Conservation (phyloP, 148 eudicot genomes). For the Spergularia bocconei region DNA sequence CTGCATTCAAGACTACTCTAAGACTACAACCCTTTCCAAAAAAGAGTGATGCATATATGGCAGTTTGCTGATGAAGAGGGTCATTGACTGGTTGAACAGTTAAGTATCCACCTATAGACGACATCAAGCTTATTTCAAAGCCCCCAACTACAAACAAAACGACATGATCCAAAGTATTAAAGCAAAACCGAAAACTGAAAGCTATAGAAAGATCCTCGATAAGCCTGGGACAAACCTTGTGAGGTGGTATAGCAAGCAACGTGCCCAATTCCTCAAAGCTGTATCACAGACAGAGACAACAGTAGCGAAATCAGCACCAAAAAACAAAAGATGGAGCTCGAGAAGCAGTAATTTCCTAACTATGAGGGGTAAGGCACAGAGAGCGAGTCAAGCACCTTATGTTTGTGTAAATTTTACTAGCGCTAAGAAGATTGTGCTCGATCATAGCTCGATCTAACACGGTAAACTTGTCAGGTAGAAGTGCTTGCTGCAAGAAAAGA, state of each 20-base stretch:
- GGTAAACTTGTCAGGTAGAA: conserved; percentile 89
- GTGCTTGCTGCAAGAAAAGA: conserved; percentile 65
- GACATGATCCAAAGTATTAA: background rate
- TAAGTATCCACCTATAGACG: background rate
- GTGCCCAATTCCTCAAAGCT: conserved; percentile 98
- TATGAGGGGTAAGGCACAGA: background rate
- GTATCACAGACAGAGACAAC: conserved; percentile 12
- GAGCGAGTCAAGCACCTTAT: conserved; percentile 53
- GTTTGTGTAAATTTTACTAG: conserved; percentile 96
- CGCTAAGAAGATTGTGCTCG: conserved; percentile 97
- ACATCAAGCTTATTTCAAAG: too few species aligned
- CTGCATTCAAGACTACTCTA: conserved; percentile 26
- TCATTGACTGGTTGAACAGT: background rate
- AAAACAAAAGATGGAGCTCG: background rate
- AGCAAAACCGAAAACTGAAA: background rate
- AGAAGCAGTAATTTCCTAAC: background rate
- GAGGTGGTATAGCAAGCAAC: conserved; percentile 86
- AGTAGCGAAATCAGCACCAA: conserved; percentile 11
- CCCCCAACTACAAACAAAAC: background rate
- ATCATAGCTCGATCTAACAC: conserved; percentile 99
- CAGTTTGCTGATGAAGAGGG: background rate
- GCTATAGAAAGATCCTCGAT: background rate
- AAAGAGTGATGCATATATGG: background rate
- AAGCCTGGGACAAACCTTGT: conserved; percentile 53
- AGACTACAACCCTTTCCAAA: background rate